These are phyloP conservation scores for Paxillus ammoniavirescens DNA, from an alignment of 768 basidiomycete species.

Conservation along the genomic window DNA sequence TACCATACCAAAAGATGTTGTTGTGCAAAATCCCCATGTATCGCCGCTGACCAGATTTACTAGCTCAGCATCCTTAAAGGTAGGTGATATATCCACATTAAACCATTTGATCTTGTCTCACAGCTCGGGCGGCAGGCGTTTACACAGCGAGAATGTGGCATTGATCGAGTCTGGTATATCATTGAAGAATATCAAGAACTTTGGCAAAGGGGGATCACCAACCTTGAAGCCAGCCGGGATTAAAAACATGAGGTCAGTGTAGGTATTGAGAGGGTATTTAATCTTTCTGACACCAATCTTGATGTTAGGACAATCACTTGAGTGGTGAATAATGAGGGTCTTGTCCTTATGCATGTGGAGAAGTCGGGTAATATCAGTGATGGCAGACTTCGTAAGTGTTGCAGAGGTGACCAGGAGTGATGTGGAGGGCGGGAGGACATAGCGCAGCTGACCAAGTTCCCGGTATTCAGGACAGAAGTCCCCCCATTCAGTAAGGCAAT, in stretches of 20 bases:
- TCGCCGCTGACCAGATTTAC: slow-evolving; percentile 15
- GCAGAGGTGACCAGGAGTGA: slow-evolving; percentile 15
- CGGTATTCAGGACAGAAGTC: slow-evolving; percentile 16
- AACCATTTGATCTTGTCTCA: slow-evolving; percentile 22
- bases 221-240: slow-evolving; percentile 9
- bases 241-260: slow-evolving; percentile 16
- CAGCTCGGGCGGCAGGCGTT: slow-evolving; percentile 7
- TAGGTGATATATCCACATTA: slow-evolving; percentile 18
- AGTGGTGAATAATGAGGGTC: background rate
- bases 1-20: slow-evolving; percentile 38
- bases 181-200: slow-evolving; percentile 30
- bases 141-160: slow-evolving; percentile 9
- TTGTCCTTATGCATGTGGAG: too few species aligned
- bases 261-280: slow-evolving; percentile 10
- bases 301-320: slow-evolving; percentile 20
- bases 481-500: slow-evolving; percentile 10
- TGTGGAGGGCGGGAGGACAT: slow-evolving; percentile 7
- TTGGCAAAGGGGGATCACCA: slow-evolving; percentile 5
- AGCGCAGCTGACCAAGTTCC: slow-evolving; percentile 10
- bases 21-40: slow-evolving; percentile 27
- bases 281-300: slow-evolving; percentile 15
- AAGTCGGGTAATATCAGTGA: background rate
- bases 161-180: slow-evolving; percentile 17
- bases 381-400: slow-evolving; percentile 9
- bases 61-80: slow-evolving; percentile 13